Base-by-base conservation (phyloP, 805 yeast species). In the Blastobotrys peoriensis region DNA sequence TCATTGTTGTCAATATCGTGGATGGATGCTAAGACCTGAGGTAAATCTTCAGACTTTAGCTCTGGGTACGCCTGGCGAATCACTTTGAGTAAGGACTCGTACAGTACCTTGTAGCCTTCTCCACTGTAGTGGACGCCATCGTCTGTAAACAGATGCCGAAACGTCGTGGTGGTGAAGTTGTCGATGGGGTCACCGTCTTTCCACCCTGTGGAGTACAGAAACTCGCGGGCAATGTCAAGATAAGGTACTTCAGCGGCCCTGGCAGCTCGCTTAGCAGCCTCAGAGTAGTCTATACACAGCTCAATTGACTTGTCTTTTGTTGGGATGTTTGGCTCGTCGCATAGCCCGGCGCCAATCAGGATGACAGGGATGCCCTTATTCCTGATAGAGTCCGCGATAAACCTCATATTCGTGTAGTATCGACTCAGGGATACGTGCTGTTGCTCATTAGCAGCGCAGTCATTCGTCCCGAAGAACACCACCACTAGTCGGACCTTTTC, bases 381-480 rank as follows among this genome's bases (percentile, higher is more conserved):
- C 18, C 57, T 50, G 23, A 75, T 68, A 47, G 68, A 50, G 4
- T 64, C 51, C 10, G 78, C 65, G 54, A 86, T 51, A 8, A 48
- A 43, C 21, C 51, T 55, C 49, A 74, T 65, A 55, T 87, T 87
- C 13, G 59, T 62, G 17, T 61, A 46, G 57, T 64, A 86, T 45
- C 71, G 65, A 0, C 62, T 72, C 3, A 81, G 16, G 1, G 76
- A 74, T 8, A 86, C 86, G 18, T 64, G 63, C 51, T 74, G 78
- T 3, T 59, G 56, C 9, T 43, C 42, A 1, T 58, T 67, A 5
- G 65, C 51, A 2, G 75, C 70, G 0, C 83, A 71, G 60, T 88
- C 97, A 57, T 88, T 88, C 10, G 95, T 75, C 3, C 96, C 96
- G 54, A 86, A 78, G 37, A 13, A 45, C 2, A 87, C 65, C 8